Evolutionary conservation across 2,329 filamentous ascomycete genomes (phyloP).

Genomic region (Penicillium sp.): DNA sequence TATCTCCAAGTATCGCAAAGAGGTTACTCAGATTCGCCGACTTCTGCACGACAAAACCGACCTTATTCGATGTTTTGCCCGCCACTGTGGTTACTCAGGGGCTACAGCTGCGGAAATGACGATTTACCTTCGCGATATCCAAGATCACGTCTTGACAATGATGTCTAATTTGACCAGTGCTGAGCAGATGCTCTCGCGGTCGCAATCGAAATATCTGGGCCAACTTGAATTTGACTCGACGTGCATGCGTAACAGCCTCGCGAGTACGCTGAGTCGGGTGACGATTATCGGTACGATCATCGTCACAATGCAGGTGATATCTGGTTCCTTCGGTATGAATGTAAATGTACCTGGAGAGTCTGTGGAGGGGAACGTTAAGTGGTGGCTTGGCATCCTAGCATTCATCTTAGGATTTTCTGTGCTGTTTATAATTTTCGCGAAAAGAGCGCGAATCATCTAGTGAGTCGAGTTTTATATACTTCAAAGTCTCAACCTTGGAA

Average conservation of each 20-base stretch:
- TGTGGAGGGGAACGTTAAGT: background rate
- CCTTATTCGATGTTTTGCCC: constrained; percentile 90
- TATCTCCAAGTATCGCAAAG: constrained; percentile 85
- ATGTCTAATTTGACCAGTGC: constrained; percentile 90
- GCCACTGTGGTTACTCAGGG: constrained; percentile 90
- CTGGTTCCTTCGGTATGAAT: constrained; percentile 52
- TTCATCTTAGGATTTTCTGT: background rate
- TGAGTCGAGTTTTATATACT: background rate
- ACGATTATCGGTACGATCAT: constrained; percentile 86
- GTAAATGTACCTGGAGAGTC: constrained; percentile 39
- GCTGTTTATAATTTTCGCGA: background rate
- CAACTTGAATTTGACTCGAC: constrained; percentile 89
- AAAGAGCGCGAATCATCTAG: background rate
- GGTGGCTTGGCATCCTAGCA: background rate
- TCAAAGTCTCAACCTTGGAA: background rate
- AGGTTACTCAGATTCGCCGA: constrained; percentile 83
- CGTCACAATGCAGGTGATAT: constrained; percentile 86
- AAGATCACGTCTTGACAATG: constrained; percentile 98
- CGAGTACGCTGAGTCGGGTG: constrained; percentile 83
- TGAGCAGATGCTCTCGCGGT: constrained; percentile 89
- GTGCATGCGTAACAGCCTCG: constrained; percentile 78
- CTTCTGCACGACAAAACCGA: constrained; percentile 92
- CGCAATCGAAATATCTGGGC: constrained; percentile 89
- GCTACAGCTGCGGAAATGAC: constrained; percentile 91
- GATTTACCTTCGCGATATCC: constrained; percentile 90